Evolutionary conservation across 371 early-diverging fungal species (phyloP), one percentile per base, ranked within the genome.

Genomic region (Mucor plumbeus): DNA sequence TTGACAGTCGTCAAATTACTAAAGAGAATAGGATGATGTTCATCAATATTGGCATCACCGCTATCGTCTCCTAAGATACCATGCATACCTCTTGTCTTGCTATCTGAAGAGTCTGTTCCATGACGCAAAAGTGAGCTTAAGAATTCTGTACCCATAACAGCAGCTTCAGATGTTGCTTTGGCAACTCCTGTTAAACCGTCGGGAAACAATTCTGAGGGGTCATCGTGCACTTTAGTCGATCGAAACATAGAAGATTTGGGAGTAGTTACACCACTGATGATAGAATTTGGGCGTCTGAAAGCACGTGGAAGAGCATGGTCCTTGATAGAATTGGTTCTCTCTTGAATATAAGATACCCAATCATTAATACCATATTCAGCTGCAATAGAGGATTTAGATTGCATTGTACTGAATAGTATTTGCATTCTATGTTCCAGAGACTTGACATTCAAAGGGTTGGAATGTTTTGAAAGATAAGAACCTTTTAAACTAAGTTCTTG

Each of bases 151-250:
- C 47, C 56, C 39, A 31, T 19, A 1, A 39, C 2, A 4, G 26
- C 17, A 13, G 50, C 17, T 35, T 63, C 61, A 10, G 31, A 21
- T n/a, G 59, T 64, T 5, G 63, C 39, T 41, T 63, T 63, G 13
- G 59, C 54, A 10, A 71, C 71, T 33, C 71, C 71, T 15, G 71
- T 67, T 4, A 71, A 7, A 17, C 69, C 69, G 34, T 67, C 35
- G 31, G 71, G 63, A 36, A 65, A 61, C 17, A 66, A 35, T 9
- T 34, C 35, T 1, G 54, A 38, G 5, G 60, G 61, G 34, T 70
- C 62, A 36, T 62, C 50, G 1, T 40, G 36, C 4, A 33, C 40
- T 5, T 60, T 34, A 14, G 26, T 64, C 0, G 39, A 55, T 5
- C 35, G 17, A 33, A 38, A 53, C 21, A 50, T n/a, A 7, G 70